Conservation (phyloP, 257 asterid species). For the Scutellaria galericulata region DNA sequence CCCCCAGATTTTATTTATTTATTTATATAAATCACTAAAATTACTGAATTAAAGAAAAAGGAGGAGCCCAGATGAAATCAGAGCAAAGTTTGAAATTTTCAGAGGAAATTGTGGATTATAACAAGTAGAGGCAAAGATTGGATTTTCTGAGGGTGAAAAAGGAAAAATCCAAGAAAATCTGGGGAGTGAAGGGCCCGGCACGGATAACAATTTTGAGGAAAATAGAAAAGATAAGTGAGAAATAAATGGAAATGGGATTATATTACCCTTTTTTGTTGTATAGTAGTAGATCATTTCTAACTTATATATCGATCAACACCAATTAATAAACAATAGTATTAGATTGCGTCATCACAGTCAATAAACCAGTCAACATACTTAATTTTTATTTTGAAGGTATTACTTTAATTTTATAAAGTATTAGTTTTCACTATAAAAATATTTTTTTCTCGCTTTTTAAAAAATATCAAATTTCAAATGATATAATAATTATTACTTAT, state of each 20-base stretch:
- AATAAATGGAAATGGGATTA: not conserved
- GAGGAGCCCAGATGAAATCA: constrained; percentile 21
- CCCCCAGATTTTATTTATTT: not conserved
- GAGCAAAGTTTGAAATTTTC: constrained; percentile 14
- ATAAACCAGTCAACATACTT: too few species aligned
- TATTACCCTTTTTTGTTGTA: too few species aligned
- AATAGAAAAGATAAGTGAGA: not conserved
- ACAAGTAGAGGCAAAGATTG: constrained; percentile 1
- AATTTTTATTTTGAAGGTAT: too few species aligned
- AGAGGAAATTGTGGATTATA: constrained; percentile 4
- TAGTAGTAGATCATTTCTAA: too few species aligned
- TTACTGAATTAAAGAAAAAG: not conserved
- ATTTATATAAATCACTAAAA: not conserved
- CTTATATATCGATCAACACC: too few species aligned
- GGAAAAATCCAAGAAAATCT: constrained; percentile 13
- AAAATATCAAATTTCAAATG: too few species aligned
- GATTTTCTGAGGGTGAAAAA: not conserved
- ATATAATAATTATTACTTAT: too few species aligned
- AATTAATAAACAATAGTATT: too few species aligned
- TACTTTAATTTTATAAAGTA: too few species aligned
- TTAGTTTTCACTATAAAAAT: too few species aligned
- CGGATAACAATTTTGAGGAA: not conserved
- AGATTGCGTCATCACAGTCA: too few species aligned
- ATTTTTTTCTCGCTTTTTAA: too few species aligned
- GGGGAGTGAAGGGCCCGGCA: constrained; percentile 4